phyloP scores from a whole-genome alignment of 257 asterid species.

The Cinchona pubescens region DNA sequence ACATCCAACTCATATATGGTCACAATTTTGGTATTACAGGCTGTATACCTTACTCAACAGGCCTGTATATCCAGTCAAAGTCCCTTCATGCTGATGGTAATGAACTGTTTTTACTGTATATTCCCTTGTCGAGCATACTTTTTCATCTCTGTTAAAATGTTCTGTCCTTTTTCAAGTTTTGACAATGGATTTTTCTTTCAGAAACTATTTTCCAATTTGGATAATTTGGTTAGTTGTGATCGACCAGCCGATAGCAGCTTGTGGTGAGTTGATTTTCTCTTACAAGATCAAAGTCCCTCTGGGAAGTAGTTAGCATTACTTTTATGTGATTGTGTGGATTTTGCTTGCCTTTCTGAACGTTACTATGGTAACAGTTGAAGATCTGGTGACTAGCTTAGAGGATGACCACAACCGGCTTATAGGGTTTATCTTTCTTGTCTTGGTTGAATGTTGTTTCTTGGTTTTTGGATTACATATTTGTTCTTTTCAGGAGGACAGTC shows the following conservation, averaged over 20 bases:
- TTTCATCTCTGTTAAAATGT: not conserved
- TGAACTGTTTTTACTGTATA: conserved; percentile 30
- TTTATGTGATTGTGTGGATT: not conserved
- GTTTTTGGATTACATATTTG: not conserved
- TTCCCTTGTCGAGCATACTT: not conserved
- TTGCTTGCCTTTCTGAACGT: not conserved
- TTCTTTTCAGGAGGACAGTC: not conserved
- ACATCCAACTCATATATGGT: conserved; percentile 11
- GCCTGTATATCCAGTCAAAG: conserved; percentile 33
- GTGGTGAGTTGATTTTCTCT: conserved; percentile 60
- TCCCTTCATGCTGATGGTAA: conserved; percentile 75
- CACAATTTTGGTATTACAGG: conserved; percentile 41
- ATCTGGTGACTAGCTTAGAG: not conserved
- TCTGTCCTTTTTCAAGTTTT: not conserved
- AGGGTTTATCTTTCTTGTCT: not conserved
- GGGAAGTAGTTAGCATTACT: not conserved
- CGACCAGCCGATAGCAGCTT: conserved; percentile 60
- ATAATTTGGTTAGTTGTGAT: conserved; percentile 66
- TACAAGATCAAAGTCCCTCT: not conserved
- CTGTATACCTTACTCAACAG: conserved; percentile 63
- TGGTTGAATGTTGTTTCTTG: not conserved
- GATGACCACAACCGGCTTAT: not conserved
- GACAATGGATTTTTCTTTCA: conserved; percentile 37
- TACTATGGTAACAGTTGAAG: no score
- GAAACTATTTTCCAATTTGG: conserved; percentile 77